Conservation (phyloP, 2,329 filamentous ascomycete species). For the Fusarium solani-melongenae region DNA sequence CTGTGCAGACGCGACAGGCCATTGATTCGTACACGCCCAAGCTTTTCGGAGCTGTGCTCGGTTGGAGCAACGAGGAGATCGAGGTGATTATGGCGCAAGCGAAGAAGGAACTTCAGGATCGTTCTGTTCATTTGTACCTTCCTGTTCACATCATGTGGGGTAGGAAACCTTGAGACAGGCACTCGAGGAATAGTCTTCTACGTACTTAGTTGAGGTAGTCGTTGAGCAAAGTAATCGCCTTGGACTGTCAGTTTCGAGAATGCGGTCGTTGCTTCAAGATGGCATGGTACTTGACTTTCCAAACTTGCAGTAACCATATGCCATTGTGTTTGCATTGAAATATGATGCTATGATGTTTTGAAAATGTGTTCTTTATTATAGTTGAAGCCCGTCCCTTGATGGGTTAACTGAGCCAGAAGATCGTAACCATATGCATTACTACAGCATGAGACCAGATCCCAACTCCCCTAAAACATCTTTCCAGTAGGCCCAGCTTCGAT, state of each 20-base stretch:
- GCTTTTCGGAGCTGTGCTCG: constrained; percentile 22
- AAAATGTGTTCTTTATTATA: no score
- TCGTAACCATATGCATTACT: not conserved
- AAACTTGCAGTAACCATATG: not conserved
- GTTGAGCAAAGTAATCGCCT: not conserved
- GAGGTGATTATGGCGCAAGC: constrained; percentile 28
- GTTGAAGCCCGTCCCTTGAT: no score
- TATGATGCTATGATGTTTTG: no score
- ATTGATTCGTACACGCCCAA: constrained; percentile 31
- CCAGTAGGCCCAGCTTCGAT: not conserved
- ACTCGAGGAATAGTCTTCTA: no score
- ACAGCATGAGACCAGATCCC: not conserved
- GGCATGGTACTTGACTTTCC: no score
- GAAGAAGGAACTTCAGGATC: constrained; percentile 26
- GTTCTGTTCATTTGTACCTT: constrained; percentile 26
- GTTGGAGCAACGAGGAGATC: constrained; percentile 24
- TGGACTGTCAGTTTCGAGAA: not conserved
- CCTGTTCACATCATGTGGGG: constrained; percentile 27
- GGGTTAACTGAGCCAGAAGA: no score
- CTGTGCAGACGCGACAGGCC: constrained; percentile 18
- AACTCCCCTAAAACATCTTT: not conserved
- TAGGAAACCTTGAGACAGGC: constrained; percentile 6
- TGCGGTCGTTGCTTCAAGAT: not conserved
- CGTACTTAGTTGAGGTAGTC: not conserved
- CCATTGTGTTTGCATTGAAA: no score